Conservation (phyloP, 306 rosid genomes). For the Acmispon strigosus region DNA sequence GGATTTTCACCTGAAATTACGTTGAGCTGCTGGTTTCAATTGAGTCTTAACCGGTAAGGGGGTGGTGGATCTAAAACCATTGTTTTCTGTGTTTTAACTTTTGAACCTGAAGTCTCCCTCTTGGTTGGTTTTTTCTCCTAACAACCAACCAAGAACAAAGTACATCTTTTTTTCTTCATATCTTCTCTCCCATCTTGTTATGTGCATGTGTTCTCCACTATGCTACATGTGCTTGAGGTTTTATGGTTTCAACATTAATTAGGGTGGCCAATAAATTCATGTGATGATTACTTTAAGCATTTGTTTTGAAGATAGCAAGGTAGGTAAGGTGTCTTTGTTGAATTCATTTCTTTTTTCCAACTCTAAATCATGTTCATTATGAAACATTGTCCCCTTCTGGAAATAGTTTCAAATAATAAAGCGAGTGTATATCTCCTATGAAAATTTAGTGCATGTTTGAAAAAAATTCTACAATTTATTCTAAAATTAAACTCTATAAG, state of each 20-base stretch:
- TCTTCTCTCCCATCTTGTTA: neutral
- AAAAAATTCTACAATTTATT: too few species aligned
- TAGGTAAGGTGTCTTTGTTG: neutral
- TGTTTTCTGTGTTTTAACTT: constrained; percentile 7
- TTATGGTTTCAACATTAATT: neutral
- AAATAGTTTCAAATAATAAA: neutral
- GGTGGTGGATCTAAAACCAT: constrained; percentile 24
- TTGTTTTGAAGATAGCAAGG: constrained; percentile 10
- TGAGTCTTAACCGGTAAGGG: constrained; percentile 22
- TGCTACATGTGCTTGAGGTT: constrained; percentile 9
- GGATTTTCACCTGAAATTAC: constrained; percentile 30
- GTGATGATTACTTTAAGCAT: neutral
- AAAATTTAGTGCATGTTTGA: too few species aligned
- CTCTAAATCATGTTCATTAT: neutral
- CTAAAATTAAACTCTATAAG: too few species aligned
- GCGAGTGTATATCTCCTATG: too few species aligned
- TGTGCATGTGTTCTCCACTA: neutral
- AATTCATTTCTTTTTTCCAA: neutral
- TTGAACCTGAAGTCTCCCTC: constrained; percentile 28
- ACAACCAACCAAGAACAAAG: constrained; percentile 21
- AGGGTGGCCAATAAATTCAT: neutral
- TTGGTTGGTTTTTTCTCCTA: constrained; percentile 31
- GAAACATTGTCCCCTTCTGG: neutral
- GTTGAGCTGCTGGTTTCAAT: constrained; percentile 33
- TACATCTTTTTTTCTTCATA: neutral